These are phyloP conservation scores for Lycium ferocissimum DNA, from an alignment of 257 asterid species.

Conservation along the genomic window DNA sequence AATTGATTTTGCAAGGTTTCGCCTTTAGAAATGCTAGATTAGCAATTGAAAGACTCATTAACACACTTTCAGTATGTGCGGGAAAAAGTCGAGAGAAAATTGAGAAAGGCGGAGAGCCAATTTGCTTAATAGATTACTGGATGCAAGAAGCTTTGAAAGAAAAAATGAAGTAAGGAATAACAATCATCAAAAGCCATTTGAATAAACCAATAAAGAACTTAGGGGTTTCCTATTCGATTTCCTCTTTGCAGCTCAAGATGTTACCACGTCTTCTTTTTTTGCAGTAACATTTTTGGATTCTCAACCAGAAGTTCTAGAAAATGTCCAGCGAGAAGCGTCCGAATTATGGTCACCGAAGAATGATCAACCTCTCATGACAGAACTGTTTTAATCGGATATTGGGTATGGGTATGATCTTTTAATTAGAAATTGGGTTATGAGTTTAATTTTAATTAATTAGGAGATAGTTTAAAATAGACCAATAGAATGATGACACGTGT, in stretches of 20 bases:
- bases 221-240: constrained; percentile 83
- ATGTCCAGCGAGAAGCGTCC: constrained; percentile 64
- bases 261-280: constrained; percentile 72
- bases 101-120: constrained; percentile 63
- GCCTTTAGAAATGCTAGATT: constrained; percentile 79
- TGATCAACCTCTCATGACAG: constrained; percentile 51
- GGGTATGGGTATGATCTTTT: no score
- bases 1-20: constrained; percentile 72
- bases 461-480: no score
- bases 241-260: constrained; percentile 85
- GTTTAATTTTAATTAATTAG: no score
- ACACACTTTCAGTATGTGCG: constrained; percentile 65
- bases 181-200: constrained; percentile 12
- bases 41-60: constrained; percentile 61
- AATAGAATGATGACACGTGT: no score
- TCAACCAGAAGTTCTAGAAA: constrained; percentile 57
- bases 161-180: constrained; percentile 33
- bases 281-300: constrained; percentile 68
- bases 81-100: constrained; percentile 63
- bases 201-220: constrained; percentile 48
- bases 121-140: constrained; percentile 61
- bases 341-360: constrained; percentile 57
- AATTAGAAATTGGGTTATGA: no score
- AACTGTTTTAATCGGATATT: constrained; percentile 24
- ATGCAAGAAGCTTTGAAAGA: constrained; percentile 54